phyloP scores from a whole-genome alignment of 257 asterid genomes.

The Scutellaria galericulata region DNA sequence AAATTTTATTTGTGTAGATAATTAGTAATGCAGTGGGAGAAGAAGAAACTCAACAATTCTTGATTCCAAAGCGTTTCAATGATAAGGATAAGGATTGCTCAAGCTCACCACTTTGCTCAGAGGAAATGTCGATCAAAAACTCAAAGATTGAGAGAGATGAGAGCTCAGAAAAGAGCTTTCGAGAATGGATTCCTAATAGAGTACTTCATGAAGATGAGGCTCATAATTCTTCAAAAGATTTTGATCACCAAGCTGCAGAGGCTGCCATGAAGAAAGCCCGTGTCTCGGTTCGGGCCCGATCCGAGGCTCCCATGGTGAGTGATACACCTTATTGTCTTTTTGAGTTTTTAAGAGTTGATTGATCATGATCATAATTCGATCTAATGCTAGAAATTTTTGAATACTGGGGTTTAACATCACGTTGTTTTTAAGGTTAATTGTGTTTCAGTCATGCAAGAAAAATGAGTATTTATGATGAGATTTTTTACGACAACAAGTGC shows the following conservation, averaged over 20 bases:
- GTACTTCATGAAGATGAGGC: neutral
- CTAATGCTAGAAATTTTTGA: too few relatives aligned
- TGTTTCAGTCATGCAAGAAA: too few relatives aligned
- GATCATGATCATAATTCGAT: too few relatives aligned
- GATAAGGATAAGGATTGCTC: constrained; percentile 30
- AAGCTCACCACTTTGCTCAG: constrained; percentile 27
- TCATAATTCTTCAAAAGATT: constrained; percentile 21
- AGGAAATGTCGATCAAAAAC: constrained; percentile 19
- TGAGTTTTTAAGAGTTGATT: too few relatives aligned
- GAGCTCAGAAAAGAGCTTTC: constrained; percentile 18
- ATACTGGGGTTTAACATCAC: too few relatives aligned
- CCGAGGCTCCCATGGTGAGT: constrained; percentile 47
- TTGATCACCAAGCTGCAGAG: constrained; percentile 35
- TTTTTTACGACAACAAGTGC: too few relatives aligned
- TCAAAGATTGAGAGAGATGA: constrained; percentile 20
- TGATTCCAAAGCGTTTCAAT: constrained; percentile 23
- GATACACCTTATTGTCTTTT: too few relatives aligned
- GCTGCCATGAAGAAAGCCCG: constrained; percentile 53
- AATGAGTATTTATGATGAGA: too few relatives aligned
- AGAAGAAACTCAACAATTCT: constrained; percentile 19
- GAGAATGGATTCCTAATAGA: constrained; percentile 35
- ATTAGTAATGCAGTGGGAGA: neutral
- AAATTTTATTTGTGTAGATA: constrained; percentile 20
- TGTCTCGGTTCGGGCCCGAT: constrained; percentile 53
- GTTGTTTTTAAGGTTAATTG: too few relatives aligned